Evolutionary conservation across 331 rosid genomes (phyloP), one percentile per base, ranked within the genome.

Genomic region (Pyracantha coccinea): DNA sequence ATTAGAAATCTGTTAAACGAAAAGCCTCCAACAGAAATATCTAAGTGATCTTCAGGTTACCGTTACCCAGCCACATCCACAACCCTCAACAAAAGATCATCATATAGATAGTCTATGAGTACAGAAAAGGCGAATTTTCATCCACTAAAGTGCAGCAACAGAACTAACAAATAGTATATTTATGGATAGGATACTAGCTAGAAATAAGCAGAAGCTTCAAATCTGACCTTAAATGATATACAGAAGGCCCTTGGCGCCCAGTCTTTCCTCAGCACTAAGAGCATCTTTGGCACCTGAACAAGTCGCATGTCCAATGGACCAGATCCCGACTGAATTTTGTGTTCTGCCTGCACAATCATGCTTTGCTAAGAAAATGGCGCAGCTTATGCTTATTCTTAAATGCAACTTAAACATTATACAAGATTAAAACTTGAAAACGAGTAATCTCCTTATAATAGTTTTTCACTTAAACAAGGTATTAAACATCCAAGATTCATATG

Each of bases 281-380:
- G 84, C 99, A 95, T 95, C 88, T 95, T 95, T 44, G 97, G 97
- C 83, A 92, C 96, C 77, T 82, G 93, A 89, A 84, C 88, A 24
- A 95, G 93, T 80, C 91, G 85, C 83, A 92, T 90, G 27, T 92
- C 94, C 83, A 90, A 86, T 14, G 93, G 86, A 67, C 88, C 91
- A 72, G 96, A 85, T 66, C 90, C 96, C 28, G 97, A 95, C 85
- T 90, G 97, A 78, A 92, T 92, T 83, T 95, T 95, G 82, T 95
- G 99, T 68, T 86, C 97, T 44, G 78, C 97, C 97, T 92, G 86
- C 81, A 90, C 29, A 79, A 20, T 14, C 32, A 55, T 20, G 10
- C 5, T 14, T 29, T 14, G 12, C 55, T 52, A 69, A 53, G 64
- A 53, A 19, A 70, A 53, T 61, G 33, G 66, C 1, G 35, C 20